A percentile compares a stretch with the other conserved stretches of the same genome.
phyloP scores from a whole-genome alignment of 1,284 basidiomycete species.

The Earliella scabrosa region DNA sequence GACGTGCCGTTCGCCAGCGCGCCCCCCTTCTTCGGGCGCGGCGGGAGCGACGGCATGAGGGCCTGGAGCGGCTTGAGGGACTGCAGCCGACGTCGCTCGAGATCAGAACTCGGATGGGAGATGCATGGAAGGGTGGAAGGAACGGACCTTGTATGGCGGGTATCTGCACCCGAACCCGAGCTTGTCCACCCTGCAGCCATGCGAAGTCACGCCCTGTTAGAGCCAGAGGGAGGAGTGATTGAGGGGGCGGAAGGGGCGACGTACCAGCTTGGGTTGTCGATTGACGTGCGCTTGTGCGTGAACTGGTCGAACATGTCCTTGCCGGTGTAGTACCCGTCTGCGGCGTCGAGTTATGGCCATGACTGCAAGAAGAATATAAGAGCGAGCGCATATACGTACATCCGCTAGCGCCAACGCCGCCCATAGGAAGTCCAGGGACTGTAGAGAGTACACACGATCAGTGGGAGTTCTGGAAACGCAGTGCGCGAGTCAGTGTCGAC shows the following conservation, averaged over 20 bases:
- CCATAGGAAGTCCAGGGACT: slow-evolving; percentile 73
- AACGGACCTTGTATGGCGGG: slow-evolving; percentile 63
- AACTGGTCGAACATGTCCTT: slow-evolving; percentile 73
- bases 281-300: slow-evolving; percentile 63
- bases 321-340: slow-evolving; percentile 66
- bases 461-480: background rate
- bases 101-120: too few species aligned
- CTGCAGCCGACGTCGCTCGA: too few species aligned
- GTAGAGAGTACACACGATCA: background rate
- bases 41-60: slow-evolving; percentile 30
- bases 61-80: slow-evolving; percentile 6
- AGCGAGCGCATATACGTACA: slow-evolving; percentile 50
- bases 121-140: background rate
- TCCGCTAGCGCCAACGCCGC: slow-evolving; percentile 74
- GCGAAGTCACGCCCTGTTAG: too few species aligned
- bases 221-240: too few species aligned
- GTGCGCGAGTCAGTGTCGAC: slow-evolving; percentile 28
- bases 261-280: slow-evolving; percentile 66
- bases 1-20: background rate
- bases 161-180: slow-evolving; percentile 57
- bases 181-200: slow-evolving; percentile 52
- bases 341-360: too few species aligned
- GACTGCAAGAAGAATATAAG: background rate
- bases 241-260: background rate
- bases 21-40: slow-evolving; percentile 38